Evolutionary conservation across 257 asterid genomes (phyloP).

Genomic region (Linderniella brevidens): DNA sequence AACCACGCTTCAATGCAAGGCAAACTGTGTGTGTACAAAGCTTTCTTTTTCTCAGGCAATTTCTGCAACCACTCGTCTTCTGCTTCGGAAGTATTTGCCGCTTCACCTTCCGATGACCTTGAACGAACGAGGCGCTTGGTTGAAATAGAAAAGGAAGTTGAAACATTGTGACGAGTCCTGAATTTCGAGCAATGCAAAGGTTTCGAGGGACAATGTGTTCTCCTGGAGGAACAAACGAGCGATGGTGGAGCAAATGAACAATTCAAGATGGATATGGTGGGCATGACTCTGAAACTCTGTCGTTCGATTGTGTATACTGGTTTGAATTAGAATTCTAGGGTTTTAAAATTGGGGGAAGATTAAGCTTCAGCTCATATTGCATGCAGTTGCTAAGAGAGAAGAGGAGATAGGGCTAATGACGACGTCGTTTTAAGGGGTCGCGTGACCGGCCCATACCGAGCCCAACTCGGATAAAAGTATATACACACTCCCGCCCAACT

Average conservation of each 20-base stretch:
- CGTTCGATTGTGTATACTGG: too few species aligned
- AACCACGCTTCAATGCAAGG: slow-evolving; percentile 96
- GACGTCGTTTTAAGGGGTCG: too few species aligned
- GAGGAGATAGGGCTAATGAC: too few species aligned
- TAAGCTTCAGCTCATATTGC: too few species aligned
- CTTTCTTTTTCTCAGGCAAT: slow-evolving; percentile 75
- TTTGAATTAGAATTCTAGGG: too few species aligned
- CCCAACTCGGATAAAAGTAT: too few species aligned
- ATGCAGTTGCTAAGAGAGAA: too few species aligned
- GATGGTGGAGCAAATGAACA: slow-evolving; percentile 13
- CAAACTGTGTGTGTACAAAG: slow-evolving; percentile 83
- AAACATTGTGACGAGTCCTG: slow-evolving; percentile 13
- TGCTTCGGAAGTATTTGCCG: slow-evolving; percentile 27
- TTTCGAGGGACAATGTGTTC: slow-evolving; percentile 11
- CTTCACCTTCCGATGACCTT: slow-evolving; percentile 29
- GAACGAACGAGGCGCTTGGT: slow-evolving; percentile 16
- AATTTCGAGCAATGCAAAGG: slow-evolving; percentile 20
- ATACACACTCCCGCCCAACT: too few species aligned
- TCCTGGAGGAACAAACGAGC: slow-evolving; percentile 9
- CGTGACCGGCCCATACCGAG: too few species aligned
- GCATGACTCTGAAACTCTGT: slow-evolving; percentile 12
- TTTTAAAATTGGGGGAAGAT: too few species aligned
- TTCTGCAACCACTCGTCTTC: slow-evolving; percentile 80
- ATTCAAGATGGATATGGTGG: slow-evolving; percentile 19
- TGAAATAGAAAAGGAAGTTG: slow-evolving; percentile 14